Evolutionary conservation across 1,139 yeast genomes (phyloP).

Genomic region (Candida sp.): DNA sequence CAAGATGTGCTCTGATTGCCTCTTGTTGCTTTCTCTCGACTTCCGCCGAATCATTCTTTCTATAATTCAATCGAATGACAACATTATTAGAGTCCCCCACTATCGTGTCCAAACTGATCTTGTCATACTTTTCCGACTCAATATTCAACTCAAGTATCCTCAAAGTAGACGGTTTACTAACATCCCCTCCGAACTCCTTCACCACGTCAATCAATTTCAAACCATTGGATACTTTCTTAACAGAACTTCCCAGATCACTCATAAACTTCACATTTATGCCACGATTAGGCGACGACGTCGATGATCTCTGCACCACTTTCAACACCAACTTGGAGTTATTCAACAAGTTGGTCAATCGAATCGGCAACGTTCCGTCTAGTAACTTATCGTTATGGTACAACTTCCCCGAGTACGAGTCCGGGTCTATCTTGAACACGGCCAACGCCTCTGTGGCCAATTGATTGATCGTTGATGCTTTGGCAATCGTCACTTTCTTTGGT

Average conservation of each 20-base stretch:
- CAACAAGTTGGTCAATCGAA: conserved; percentile 35
- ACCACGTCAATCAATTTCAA: conserved; percentile 16
- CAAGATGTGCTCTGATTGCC: conserved; percentile 22
- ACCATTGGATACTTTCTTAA: conserved; percentile 14
- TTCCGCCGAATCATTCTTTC: conserved; percentile 7
- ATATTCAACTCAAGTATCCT: conserved; percentile 14
- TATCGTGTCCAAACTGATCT: conserved; percentile 16
- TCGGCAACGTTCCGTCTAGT: conserved; percentile 35
- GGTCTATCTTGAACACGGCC: conserved; percentile 8
- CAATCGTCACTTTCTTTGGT: conserved; percentile 28
- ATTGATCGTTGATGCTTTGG: conserved; percentile 28
- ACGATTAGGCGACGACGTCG: conserved; percentile 12
- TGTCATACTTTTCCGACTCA: conserved; percentile 12
- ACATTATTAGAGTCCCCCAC: conserved; percentile 21
- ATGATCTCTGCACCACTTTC: conserved; percentile 17
- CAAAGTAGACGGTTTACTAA: conserved; percentile 8
- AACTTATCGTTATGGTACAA: conserved; percentile 31
- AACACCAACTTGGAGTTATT: conserved; percentile 35
- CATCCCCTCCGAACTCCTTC: conserved; percentile 14
- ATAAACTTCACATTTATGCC: conserved; percentile 29
- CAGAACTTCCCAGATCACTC: conserved; percentile 12
- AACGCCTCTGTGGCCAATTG: conserved; percentile 30
- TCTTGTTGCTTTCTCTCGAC: conserved; percentile 21
- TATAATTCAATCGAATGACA: conserved; percentile 24
- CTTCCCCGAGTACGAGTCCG: conserved; percentile 24